Evolutionary conservation across 768 basidiomycete genomes (phyloP).

Genomic region (Auriscalpium orientale): DNA sequence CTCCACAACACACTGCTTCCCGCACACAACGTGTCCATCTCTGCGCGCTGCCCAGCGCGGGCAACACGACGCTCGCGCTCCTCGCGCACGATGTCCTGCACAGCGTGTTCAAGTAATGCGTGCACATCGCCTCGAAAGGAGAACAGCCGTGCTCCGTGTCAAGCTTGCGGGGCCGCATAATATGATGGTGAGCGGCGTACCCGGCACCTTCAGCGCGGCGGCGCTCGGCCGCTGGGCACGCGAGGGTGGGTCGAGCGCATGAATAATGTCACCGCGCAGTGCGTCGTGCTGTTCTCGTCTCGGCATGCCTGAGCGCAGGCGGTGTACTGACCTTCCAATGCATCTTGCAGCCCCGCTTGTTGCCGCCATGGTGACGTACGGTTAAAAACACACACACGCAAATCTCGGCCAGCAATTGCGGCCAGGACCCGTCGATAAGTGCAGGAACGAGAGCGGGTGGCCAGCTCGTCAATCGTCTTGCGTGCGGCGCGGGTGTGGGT

Average conservation of each 20-base stretch:
- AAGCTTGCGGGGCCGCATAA: slow-evolving; percentile 36
- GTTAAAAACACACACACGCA: too few species aligned
- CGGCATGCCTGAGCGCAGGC: too few species aligned
- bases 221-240: slow-evolving; percentile 39
- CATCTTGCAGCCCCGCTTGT: too few species aligned
- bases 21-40: slow-evolving; percentile 27
- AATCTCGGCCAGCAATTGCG: too few species aligned
- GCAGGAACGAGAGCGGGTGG: too few species aligned
- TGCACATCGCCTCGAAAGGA: neutral
- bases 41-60: slow-evolving; percentile 19
- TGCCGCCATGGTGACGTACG: too few species aligned
- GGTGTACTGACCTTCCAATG: too few species aligned
- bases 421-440: too few species aligned
- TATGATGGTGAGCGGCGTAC: slow-evolving; percentile 28
- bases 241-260: slow-evolving; percentile 51
- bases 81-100: too few species aligned
- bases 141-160: slow-evolving; percentile 30
- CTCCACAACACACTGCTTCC: slow-evolving; percentile 9
- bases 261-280: slow-evolving; percentile 31
- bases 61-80: slow-evolving; percentile 19
- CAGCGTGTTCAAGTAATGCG: slow-evolving; percentile 42
- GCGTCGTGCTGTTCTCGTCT: slow-evolving; percentile 33
- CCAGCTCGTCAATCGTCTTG: too few species aligned
- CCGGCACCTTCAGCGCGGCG: slow-evolving; percentile 44
- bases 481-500: too few species aligned